These are phyloP conservation scores for Cylindricascospora bacillispora DNA, from an alignment of 1,139 yeast genomes.

Conservation along the genomic window DNA sequence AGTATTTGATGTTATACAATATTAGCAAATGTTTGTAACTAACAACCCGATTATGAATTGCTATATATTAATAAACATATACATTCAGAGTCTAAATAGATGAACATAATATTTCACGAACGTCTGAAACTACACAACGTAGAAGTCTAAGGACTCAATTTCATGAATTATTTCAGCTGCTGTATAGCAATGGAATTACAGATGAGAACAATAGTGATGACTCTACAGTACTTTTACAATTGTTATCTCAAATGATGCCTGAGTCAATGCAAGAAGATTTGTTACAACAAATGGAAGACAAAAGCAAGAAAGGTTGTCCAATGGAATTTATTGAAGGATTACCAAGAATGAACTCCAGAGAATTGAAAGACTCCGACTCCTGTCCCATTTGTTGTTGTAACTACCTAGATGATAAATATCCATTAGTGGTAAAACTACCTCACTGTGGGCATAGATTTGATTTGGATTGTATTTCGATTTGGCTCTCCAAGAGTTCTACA, in stretches of 20 bases:
- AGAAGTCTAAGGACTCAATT: too few relatives aligned
- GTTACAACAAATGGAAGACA: constrained; percentile 14
- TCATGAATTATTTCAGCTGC: too few relatives aligned
- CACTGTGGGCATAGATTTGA: constrained; percentile 71
- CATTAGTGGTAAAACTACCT: constrained; percentile 69
- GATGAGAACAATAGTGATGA: too few relatives aligned
- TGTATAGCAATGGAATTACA: too few relatives aligned
- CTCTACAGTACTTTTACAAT: too few relatives aligned
- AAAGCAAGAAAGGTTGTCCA: constrained; percentile 42
- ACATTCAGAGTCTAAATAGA: constrained; percentile 5
- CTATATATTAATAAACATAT: constrained; percentile 4
- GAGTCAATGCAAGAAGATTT: constrained; percentile 19
- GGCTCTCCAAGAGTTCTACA: constrained; percentile 69
- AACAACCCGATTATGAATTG: constrained; percentile 3
- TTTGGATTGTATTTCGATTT: constrained; percentile 80
- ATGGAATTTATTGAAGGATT: constrained; percentile 62
- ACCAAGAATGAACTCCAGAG: constrained; percentile 49
- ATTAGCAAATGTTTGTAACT: not conserved
- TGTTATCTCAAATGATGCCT: constrained; percentile 18
- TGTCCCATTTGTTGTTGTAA: constrained; percentile 80
- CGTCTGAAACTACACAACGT: too few relatives aligned
- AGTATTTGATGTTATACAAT: not conserved
- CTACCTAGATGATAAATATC: constrained; percentile 62
- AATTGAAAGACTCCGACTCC: constrained; percentile 40
- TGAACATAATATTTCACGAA: constrained; percentile 10